These are phyloP conservation scores for Septoria petroselini DNA, from an alignment of 2,329 filamentous ascomycete genomes.

Conservation along the genomic window DNA sequence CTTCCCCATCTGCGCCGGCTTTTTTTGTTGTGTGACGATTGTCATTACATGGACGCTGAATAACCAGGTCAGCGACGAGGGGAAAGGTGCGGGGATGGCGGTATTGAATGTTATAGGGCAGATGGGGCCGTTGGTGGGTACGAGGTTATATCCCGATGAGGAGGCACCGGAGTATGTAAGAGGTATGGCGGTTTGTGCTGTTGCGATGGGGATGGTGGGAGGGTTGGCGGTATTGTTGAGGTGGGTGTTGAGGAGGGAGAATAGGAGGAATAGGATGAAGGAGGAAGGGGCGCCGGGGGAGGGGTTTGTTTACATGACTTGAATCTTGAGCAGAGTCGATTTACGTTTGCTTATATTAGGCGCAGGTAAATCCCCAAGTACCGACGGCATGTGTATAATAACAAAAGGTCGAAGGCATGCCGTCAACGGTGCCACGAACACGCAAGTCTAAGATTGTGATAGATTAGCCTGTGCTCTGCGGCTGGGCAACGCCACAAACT, in stretches of 20 bases:
- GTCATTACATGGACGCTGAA: constrained; percentile 88
- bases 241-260: constrained; percentile 39
- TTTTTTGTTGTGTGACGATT: constrained; percentile 79
- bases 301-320: constrained; percentile 19
- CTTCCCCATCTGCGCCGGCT: constrained; percentile 74
- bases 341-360: not conserved
- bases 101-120: constrained; percentile 80
- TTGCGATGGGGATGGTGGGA: constrained; percentile 49
- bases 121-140: constrained; percentile 63
- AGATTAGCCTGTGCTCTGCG: no score
- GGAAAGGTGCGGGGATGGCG: constrained; percentile 73
- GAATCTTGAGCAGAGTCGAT: not conserved
- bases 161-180: constrained; percentile 50
- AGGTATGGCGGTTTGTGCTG: constrained; percentile 52
- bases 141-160: constrained; percentile 52
- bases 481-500: no score
- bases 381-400: not conserved
- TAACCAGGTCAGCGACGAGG: constrained; percentile 68
- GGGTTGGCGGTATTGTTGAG: constrained; percentile 45
- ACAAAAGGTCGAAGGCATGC: no score
- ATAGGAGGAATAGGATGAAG: constrained; percentile 23
- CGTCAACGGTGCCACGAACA: no score
- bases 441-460: no score
- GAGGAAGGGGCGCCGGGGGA: not conserved
- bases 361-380: not conserved